Percentiles rank a stretch among this genome's conserved stretches.
Evolutionary conservation across 805 yeast species (phyloP).

Genomic region (Nakazawaea peltata): DNA sequence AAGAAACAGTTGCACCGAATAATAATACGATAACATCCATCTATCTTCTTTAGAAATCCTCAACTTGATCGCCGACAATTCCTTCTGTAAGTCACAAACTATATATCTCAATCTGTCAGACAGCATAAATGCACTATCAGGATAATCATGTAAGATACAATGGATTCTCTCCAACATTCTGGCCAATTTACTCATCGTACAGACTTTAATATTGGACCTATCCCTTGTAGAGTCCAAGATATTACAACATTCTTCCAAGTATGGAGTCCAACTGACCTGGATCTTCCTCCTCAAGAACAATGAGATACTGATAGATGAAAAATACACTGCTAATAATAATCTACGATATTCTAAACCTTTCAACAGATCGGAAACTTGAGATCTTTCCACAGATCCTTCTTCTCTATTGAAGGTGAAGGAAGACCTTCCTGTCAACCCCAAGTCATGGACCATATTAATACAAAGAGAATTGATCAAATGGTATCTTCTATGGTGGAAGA

Average conservation of each 20-base stretch:
- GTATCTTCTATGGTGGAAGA: conserved; percentile 70
- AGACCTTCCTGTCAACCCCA: conserved; percentile 59
- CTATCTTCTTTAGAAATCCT: conserved; percentile 31
- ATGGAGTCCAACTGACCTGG: conserved; percentile 56
- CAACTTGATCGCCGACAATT: conserved; percentile 31
- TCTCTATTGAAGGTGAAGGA: conserved; percentile 30
- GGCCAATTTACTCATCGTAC: conserved; percentile 51
- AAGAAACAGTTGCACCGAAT: conserved; percentile 59
- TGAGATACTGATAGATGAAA: conserved; percentile 54
- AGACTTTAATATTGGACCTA: conserved; percentile 32
- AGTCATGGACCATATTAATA: conserved; percentile 62
- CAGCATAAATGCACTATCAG: conserved; percentile 24
- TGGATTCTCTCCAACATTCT: conserved; percentile 56
- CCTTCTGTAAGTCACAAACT: conserved; percentile 39
- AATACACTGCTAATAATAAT: conserved; percentile 50
- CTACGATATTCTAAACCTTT: conserved; percentile 38
- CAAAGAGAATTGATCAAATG: conserved; percentile 63
- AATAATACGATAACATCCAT: conserved; percentile 40
- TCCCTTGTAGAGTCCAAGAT: conserved; percentile 31
- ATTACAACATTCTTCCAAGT: conserved; percentile 52
- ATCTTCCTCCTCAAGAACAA: conserved; percentile 58
- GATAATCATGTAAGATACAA: conserved; percentile 22
- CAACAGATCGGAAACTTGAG: conserved; percentile 29
- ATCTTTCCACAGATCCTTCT: conserved; percentile 32
- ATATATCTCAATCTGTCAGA: conserved; percentile 28